These are phyloP conservation scores for Zasmidium citrigriseum DNA, from an alignment of 2,329 filamentous ascomycete genomes.

Conservation along the genomic window DNA sequence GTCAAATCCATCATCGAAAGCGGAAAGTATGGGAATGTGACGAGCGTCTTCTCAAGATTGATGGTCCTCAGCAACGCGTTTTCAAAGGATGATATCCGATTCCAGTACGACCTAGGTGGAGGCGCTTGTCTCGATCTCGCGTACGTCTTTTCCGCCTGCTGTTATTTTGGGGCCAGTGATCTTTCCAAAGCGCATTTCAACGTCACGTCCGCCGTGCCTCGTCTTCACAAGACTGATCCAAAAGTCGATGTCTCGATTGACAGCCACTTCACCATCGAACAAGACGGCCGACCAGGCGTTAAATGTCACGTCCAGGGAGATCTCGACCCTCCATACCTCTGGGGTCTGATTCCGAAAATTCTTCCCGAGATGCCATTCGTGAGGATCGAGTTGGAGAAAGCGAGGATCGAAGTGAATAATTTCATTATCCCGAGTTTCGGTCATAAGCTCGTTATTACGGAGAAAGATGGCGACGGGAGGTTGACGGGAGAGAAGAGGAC, in stretches of 20 bases:
- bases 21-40: not conserved
- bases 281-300: conserved; percentile 20
- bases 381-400: conserved; percentile 14
- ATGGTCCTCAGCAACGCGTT: conserved; percentile 22
- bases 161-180: conserved; percentile 4
- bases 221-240: not conserved
- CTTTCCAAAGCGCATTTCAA: not conserved
- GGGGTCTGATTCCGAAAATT: conserved; percentile 12
- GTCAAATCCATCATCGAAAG: conserved; percentile 37
- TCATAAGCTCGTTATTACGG: conserved; percentile 13
- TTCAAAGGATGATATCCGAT: conserved; percentile 39
- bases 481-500: conserved; percentile 10
- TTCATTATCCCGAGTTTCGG: conserved; percentile 10
- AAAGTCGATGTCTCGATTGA: conserved; percentile 34
- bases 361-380: not conserved
- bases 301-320: conserved; percentile 7
- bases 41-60: not conserved
- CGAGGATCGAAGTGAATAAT: conserved; percentile 11
- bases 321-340: conserved; percentile 4
- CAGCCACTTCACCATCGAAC: conserved; percentile 35
- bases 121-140: conserved; percentile 44
- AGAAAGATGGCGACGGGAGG: conserved; percentile 6
- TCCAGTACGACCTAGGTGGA: conserved; percentile 41
- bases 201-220: conserved; percentile 8
- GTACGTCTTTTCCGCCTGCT: conserved; percentile 12